These are phyloP conservation scores for Xylariaceae sp. DNA, from an alignment of 2,329 filamentous ascomycete species.

Conservation along the genomic window DNA sequence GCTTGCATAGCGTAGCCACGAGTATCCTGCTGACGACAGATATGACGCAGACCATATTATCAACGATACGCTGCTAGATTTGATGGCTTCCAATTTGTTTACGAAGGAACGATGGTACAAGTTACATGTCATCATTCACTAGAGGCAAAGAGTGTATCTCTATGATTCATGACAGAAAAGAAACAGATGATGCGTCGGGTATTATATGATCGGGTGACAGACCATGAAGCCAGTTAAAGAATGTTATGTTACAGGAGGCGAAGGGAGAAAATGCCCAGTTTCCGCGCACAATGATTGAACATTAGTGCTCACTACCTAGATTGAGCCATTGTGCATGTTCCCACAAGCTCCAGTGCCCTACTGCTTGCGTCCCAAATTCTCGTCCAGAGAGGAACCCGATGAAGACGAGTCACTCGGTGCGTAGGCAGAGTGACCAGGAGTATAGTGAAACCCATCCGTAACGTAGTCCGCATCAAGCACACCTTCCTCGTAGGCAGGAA, in stretches of 20 bases:
- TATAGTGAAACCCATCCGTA: conserved; percentile 40
- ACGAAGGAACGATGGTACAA: too few relatives aligned
- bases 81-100: too few relatives aligned
- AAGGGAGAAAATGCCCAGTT: background rate
- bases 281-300: background rate
- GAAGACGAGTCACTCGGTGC: conserved; percentile 17
- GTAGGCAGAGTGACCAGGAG: conserved; percentile 27
- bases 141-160: too few relatives aligned
- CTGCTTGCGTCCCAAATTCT: conserved; percentile 22
- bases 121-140: too few relatives aligned
- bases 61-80: too few relatives aligned
- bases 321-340: background rate
- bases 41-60: too few relatives aligned
- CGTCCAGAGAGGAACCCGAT: conserved; percentile 20
- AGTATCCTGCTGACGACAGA: too few relatives aligned
- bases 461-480: conserved; percentile 31
- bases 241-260: background rate
- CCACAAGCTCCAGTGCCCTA: conserved; percentile 2
- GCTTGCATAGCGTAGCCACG: too few relatives aligned
- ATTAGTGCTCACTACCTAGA: background rate
- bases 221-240: background rate
- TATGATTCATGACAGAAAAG: too few relatives aligned
- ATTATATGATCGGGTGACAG: background rate
- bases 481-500: conserved; percentile 39
- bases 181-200: background rate